Evolutionary conservation across 2,329 filamentous ascomycete species (phyloP).

Genomic region (Parastagonospora nodorum): DNA sequence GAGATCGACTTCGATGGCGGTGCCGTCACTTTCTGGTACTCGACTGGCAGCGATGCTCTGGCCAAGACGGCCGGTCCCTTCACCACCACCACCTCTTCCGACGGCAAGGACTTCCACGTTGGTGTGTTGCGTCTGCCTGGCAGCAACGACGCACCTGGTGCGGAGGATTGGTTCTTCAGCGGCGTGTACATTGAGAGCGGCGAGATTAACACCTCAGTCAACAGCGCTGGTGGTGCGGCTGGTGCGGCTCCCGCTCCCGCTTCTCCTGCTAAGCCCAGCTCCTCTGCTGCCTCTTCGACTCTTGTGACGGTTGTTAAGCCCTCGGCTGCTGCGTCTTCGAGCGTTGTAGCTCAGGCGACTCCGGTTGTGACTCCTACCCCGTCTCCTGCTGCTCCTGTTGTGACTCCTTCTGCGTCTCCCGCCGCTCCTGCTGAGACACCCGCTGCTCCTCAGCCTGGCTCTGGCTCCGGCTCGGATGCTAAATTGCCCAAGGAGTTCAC

Average conservation of each 20-base stretch:
- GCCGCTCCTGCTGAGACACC: conserved; percentile 1
- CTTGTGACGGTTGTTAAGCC: not conserved
- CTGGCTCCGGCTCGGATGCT: conserved; percentile 13
- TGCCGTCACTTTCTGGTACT: conserved; percentile 72
- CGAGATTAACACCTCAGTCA: conserved; percentile 40
- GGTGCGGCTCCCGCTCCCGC: conserved; percentile 9
- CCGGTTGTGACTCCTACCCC: conserved; percentile 5
- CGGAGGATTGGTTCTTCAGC: conserved; percentile 74
- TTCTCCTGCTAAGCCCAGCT: conserved; percentile 4
- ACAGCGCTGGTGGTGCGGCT: conserved; percentile 18
- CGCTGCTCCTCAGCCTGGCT: conserved; percentile 13
- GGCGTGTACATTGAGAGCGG: conserved; percentile 73
- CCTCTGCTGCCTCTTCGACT: conserved; percentile 3
- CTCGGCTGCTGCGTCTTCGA: too few relatives aligned
- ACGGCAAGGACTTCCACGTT: conserved; percentile 74
- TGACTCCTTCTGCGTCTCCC: conserved; percentile 1
- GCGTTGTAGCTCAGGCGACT: not conserved
- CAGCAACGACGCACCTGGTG: conserved; percentile 55
- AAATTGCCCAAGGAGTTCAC: conserved; percentile 31
- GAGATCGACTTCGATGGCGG: conserved; percentile 69
- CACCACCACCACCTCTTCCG: conserved; percentile 63
- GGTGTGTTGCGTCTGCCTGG: conserved; percentile 70
- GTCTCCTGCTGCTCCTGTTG: conserved; percentile 2
- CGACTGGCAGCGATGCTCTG: conserved; percentile 64
- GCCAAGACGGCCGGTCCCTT: conserved; percentile 65